A percentile compares a stretch with the other conserved stretches of the same genome.
Conservation (phyloP, 1,284 basidiomycete genomes). For the Polyporus tsugae region DNA sequence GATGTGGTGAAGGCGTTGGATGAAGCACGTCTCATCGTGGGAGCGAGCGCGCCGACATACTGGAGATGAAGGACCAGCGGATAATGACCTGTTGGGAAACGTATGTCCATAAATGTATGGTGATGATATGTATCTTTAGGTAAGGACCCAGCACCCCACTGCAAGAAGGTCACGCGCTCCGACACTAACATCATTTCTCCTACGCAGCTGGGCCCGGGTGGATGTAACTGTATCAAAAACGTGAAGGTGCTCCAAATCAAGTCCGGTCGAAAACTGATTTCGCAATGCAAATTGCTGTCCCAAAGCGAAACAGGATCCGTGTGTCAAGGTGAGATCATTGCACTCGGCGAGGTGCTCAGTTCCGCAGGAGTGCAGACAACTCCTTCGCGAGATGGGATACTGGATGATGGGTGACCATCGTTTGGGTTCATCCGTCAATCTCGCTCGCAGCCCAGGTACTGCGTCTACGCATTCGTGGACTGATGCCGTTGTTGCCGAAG, state of each 20-base stretch:
- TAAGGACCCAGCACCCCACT: neutral
- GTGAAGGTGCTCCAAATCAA: neutral
- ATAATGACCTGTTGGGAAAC: neutral
- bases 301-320: too few species aligned
- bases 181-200: neutral
- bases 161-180: neutral
- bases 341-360: too few species aligned
- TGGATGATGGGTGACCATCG: too few species aligned
- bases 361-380: too few species aligned
- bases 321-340: too few species aligned
- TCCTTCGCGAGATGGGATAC: too few species aligned
- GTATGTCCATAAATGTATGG: neutral
- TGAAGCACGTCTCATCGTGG: slow-evolving; percentile 56
- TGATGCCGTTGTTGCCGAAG: too few species aligned
- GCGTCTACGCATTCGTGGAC: too few species aligned
- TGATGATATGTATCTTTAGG: neutral
- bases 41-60: slow-evolving; percentile 53
- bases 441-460: too few species aligned
- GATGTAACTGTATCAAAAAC: neutral
- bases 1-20: slow-evolving; percentile 60
- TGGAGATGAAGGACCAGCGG: slow-evolving; percentile 49
- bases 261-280: neutral
- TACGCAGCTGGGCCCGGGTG: neutral
- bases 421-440: too few species aligned
- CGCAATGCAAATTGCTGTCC: neutral